Base-by-base conservation (phyloP, 2,329 filamentous ascomycete genomes). In the Ambrosiella cleistominuta region DNA sequence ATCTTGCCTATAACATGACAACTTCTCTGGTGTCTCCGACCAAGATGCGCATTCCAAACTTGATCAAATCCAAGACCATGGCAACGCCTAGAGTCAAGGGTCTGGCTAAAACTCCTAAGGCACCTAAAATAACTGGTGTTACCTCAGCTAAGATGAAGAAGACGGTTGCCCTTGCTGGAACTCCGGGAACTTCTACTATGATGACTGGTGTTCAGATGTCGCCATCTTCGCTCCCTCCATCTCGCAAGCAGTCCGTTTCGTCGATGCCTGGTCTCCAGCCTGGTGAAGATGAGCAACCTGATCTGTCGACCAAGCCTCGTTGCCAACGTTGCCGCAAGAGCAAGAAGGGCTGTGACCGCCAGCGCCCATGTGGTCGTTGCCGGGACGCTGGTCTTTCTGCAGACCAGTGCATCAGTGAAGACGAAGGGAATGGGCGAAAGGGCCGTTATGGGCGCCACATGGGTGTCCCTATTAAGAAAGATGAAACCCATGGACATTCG, bases 291-390 rank as follows among this genome's bases (percentile, higher is more conserved):
- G 90, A 96, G 59, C 75, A 95, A 54, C 93, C 90, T 2, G 91
- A 98, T 65, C 74, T 97, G 17, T 96, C 91, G 0, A 90, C 86
- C 63, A 96, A 97, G 72, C 93, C 93, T 59, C 89, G 93, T 62
- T 98, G 93, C 75, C 93, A 98, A 70, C 86, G 93, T 60, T 98
- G 93, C 76, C 86, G 93, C 66, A 98, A 98, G 80, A 97, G 91
- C 74, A 98, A 98, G 78, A 98, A 98, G 73, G 93, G 93, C 11
- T 98, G 93, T 68, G 93, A 98, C 73, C 85, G 93, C 60, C 93
- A 97, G 71, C 84, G 93, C 44, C 93, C 93, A 36, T 98, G 93
- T 67, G 88, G 89, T 58, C 82, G 93, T 62, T 98, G 93, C 80
- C 88, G 89, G 69, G 93, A 98, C 71, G 93, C 93, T 49, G 93